A percentile compares a stretch with the other conserved stretches of the same genome.
Conservation (phyloP, 495 filamentous ascomycete species). For the Thermochaetoides thermophila region DNA sequence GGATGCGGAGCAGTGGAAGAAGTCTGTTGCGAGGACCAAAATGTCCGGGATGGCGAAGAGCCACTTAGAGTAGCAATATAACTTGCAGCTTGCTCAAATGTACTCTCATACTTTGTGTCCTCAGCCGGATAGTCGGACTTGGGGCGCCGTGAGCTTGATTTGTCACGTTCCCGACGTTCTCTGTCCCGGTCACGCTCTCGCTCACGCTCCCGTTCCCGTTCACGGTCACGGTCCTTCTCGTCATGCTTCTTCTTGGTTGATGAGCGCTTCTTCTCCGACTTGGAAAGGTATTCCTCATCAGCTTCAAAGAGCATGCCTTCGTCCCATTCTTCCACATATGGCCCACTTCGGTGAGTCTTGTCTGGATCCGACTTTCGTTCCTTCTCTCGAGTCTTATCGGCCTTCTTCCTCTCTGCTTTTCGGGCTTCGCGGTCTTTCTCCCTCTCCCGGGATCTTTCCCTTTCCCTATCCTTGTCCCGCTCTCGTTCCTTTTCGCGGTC, state of each 20-base stretch:
- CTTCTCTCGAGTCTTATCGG: slow-evolving; percentile 19
- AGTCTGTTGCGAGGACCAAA: slow-evolving; percentile 10
- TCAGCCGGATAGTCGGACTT: slow-evolving; percentile 7
- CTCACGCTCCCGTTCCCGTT: slow-evolving; percentile 15
- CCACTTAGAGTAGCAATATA: slow-evolving; percentile 12
- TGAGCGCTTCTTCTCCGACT: slow-evolving; percentile 28
- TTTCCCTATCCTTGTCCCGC: slow-evolving; percentile 8
- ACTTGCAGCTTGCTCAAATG: slow-evolving; percentile 7
- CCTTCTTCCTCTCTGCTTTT: slow-evolving; percentile 8
- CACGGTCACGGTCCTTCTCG: slow-evolving; percentile 17
- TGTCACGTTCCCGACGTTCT: slow-evolving; percentile 17
- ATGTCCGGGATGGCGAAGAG: not conserved
- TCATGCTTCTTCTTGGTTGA: slow-evolving; percentile 24
- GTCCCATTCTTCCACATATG: slow-evolving; percentile 17
- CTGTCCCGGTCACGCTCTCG: slow-evolving; percentile 16
- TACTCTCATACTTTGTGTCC: slow-evolving; percentile 5
- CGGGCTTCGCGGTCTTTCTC: slow-evolving; percentile 13
- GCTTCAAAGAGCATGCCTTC: slow-evolving; percentile 12
- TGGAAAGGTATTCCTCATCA: slow-evolving; percentile 19
- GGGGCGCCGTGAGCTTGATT: slow-evolving; percentile 15
- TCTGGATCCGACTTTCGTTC: slow-evolving; percentile 17
- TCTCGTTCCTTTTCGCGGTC: slow-evolving; percentile 11
- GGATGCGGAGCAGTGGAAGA: too few species aligned
- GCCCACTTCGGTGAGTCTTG: slow-evolving; percentile 17
- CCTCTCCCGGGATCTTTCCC: slow-evolving; percentile 15